These are phyloP conservation scores for Tulasnella sp. DNA, from an alignment of 768 basidiomycete genomes.

Conservation along the genomic window DNA sequence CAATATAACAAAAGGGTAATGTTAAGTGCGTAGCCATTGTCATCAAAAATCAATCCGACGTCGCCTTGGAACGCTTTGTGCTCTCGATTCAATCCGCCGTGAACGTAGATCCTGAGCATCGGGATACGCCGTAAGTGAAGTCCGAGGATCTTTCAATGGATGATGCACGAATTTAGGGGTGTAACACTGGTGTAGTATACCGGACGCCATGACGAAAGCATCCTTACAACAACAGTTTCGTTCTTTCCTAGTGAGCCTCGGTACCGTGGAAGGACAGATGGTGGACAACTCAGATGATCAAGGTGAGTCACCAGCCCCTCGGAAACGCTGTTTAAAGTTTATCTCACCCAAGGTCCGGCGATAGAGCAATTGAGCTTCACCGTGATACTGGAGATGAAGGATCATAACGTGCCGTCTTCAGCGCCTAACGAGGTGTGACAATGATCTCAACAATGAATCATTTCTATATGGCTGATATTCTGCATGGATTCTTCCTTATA, in stretches of 20 bases:
- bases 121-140: conserved; percentile 46
- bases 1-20: conserved; percentile 42
- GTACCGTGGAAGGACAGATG: conserved; percentile 63
- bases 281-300: conserved; percentile 23
- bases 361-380: conserved; percentile 69
- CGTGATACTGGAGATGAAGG: conserved; percentile 69
- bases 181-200: conserved; percentile 37
- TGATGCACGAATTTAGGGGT: not conserved
- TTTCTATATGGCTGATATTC: not conserved
- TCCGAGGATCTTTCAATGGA: conserved; percentile 15
- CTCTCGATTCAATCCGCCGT: conserved; percentile 81
- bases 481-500: not conserved
- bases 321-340: too few relatives aligned
- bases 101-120: conserved; percentile 54
- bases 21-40: conserved; percentile 73
- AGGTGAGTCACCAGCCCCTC: not conserved
- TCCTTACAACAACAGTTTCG: conserved; percentile 68
- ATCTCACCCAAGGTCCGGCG: conserved; percentile 40
- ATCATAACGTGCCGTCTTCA: conserved; percentile 46
- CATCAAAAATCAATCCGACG: conserved; percentile 69
- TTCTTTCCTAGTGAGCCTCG: conserved; percentile 70
- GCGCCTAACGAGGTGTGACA: conserved; percentile 33
- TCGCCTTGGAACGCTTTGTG: conserved; percentile 80
- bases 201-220: conserved; percentile 52
- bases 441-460: not conserved